These are phyloP conservation scores for Auxenochlorella protothecoides DNA, from an alignment of 139 green algal species.

Conservation along the genomic window DNA sequence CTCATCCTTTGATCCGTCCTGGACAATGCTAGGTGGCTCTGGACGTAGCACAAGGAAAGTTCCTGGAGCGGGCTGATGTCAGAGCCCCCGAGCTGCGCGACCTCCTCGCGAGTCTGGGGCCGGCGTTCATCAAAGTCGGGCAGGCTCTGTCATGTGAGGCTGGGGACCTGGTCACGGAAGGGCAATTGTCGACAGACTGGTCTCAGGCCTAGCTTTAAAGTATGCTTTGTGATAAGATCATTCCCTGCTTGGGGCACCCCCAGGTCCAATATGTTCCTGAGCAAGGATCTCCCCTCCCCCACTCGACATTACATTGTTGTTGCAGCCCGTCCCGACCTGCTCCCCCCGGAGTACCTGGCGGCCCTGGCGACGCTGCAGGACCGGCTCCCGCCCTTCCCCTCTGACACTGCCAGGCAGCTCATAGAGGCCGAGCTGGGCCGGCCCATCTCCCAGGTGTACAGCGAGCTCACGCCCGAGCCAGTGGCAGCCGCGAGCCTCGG, in stretches of 20 bases:
- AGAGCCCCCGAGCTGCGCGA: constrained; percentile 38
- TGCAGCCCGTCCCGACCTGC: constrained; percentile 46
- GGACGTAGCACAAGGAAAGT: too few relatives aligned
- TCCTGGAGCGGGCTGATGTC: too few relatives aligned
- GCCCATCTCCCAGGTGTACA: constrained; percentile 48
- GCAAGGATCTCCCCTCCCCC: too few relatives aligned
- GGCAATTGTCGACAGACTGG: background rate
- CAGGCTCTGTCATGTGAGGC: constrained; percentile 40
- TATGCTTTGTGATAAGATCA: background rate
- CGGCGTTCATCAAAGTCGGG: constrained; percentile 83
- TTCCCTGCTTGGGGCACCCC: background rate
- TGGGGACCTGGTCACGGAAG: background rate
- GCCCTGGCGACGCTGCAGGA: constrained; percentile 68
- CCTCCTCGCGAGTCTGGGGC: constrained; percentile 52
- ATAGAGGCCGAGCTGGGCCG: constrained; percentile 79
- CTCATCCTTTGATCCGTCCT: too few relatives aligned
- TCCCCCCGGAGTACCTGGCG: constrained; percentile 55
- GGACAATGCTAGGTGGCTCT: too few relatives aligned
- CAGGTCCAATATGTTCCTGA: too few relatives aligned
- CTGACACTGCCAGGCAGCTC: constrained; percentile 27
- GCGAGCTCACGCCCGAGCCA: constrained; percentile 49
- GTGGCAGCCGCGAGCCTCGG: constrained; percentile 40
- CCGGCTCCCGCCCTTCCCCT: constrained; percentile 31
- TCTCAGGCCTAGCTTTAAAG: background rate
- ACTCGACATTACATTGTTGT: background rate